These are phyloP conservation scores for Torulaspora globosa DNA, from an alignment of 1,139 yeast genomes.

Conservation along the genomic window DNA sequence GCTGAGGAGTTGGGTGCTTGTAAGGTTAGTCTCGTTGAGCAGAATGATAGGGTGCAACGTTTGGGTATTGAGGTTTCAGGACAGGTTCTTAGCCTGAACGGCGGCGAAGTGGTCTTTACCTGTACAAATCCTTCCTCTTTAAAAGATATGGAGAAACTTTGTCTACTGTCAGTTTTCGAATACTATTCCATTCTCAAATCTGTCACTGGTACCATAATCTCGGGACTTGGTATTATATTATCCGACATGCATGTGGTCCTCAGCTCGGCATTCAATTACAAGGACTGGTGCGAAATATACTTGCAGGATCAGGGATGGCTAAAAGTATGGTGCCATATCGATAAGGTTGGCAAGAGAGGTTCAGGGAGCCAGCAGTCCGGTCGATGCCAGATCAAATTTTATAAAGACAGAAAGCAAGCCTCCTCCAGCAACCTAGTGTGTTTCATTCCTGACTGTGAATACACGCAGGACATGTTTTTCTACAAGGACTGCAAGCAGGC, in stretches of 20 bases:
- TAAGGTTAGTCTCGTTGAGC: slow-evolving; percentile 10
- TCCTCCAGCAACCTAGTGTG: slow-evolving; percentile 26
- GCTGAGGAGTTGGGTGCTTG: slow-evolving; percentile 10
- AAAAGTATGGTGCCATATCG: slow-evolving; percentile 35
- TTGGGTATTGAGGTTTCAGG: slow-evolving; percentile 11
- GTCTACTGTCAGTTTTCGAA: slow-evolving; percentile 28
- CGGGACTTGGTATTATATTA: slow-evolving; percentile 29
- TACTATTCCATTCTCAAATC: slow-evolving; percentile 29
- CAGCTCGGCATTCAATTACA: slow-evolving; percentile 29
- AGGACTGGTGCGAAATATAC: slow-evolving; percentile 37
- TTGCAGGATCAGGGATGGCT: slow-evolving; percentile 33
- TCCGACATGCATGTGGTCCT: slow-evolving; percentile 33
- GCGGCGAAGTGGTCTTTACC: slow-evolving; percentile 12
- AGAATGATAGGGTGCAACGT: slow-evolving; percentile 10
- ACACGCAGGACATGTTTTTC: slow-evolving; percentile 31
- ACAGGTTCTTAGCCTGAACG: slow-evolving; percentile 11
- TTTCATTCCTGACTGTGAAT: slow-evolving; percentile 29
- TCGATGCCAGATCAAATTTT: slow-evolving; percentile 31
- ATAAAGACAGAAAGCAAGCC: slow-evolving; percentile 28
- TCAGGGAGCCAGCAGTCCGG: slow-evolving; percentile 20
- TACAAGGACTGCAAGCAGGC: slow-evolving; percentile 16
- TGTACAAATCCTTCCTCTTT: slow-evolving; percentile 11
- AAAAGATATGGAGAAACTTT: slow-evolving; percentile 17
- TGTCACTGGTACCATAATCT: slow-evolving; percentile 32
- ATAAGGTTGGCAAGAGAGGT: slow-evolving; percentile 21